phyloP scores from a whole-genome alignment of 306 rosid species.

The Cucumis cinereus region DNA sequence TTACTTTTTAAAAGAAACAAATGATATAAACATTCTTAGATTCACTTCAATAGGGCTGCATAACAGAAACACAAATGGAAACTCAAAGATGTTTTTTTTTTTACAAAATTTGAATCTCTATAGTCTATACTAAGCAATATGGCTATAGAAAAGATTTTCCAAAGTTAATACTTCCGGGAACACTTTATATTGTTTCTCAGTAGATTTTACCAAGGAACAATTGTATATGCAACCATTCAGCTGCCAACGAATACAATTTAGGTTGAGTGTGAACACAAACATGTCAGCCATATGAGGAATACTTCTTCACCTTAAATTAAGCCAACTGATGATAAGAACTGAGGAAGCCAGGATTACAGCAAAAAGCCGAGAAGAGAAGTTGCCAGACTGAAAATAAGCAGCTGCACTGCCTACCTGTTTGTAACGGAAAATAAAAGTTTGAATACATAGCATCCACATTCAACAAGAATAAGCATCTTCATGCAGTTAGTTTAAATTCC shows the following conservation, averaged over 20 bases:
- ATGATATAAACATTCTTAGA: too few species aligned
- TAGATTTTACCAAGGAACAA: not conserved
- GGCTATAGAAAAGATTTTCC: too few species aligned
- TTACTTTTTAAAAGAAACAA: too few species aligned
- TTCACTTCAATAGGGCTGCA: too few species aligned
- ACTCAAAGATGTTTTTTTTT: not conserved
- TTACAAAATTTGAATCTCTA: not conserved
- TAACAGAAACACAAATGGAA: not conserved
- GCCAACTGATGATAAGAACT: constrained; percentile 76
- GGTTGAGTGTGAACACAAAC: not conserved
- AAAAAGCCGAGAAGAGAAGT: constrained; percentile 46
- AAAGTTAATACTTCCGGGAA: not conserved
- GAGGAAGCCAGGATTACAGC: constrained; percentile 56
- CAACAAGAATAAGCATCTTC: not conserved
- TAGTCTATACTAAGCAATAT: not conserved
- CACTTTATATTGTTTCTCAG: not conserved
- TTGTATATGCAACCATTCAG: not conserved
- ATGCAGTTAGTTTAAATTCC: not conserved
- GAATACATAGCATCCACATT: not conserved
- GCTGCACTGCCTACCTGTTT: constrained; percentile 77
- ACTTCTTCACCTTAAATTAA: constrained; percentile 36
- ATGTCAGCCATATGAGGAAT: not conserved
- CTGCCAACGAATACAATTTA: not conserved
- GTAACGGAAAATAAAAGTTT: not conserved
- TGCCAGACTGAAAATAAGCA: constrained; percentile 56